Base-by-base conservation (phyloP, 345 rosid species). In the Dipteronia sinensis region DNA sequence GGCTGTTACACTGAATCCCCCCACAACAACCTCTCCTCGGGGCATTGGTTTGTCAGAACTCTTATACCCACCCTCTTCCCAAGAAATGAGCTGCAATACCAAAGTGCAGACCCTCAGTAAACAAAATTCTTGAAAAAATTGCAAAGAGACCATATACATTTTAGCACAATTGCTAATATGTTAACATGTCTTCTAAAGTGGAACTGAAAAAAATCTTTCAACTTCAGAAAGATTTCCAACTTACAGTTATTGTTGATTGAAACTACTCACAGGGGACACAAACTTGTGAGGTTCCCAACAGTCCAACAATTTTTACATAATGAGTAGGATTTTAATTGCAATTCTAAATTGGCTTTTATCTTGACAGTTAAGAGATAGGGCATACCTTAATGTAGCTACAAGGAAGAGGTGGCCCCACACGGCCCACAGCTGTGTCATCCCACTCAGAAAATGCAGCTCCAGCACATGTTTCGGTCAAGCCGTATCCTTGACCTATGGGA, bases 381-480 rank as follows among this genome's bases (percentile, higher is more conserved):
- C 78, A 71, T 77, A 95, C 98, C 98, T 93, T 95, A 47, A 90
- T 69, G 76, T 90, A 89, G 77, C 85, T 53, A 73, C 95, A 95
- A 62, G 98, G 98, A 81, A 95, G 84, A 46, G 98, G 98, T 7
- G 98, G 98, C 27, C 98, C 98, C 25, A 93, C 97, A 64, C 93
- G 97, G 38, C 98, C 98, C 72, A 90, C 94, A 64, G 81, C 78
- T 8, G 84, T 25, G 47, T 93, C 98, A 67, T 95, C 98, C 84
- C 83, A 83, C 82, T 95, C 98, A 25, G 95, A 78, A 85, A 93
- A 95, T 44, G 98, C 86, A 77, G 89, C 90, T 82, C 98, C 98
- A 77, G 98, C 98, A 84, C 78, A 89, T 22, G 98, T 93, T 88
- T 95, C 98, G 55, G 98, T 95, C 89, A 95, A 85, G 78, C 98